These are phyloP conservation scores for Rugonectria rugulosa DNA, from an alignment of 2,329 filamentous ascomycete species.

Conservation along the genomic window DNA sequence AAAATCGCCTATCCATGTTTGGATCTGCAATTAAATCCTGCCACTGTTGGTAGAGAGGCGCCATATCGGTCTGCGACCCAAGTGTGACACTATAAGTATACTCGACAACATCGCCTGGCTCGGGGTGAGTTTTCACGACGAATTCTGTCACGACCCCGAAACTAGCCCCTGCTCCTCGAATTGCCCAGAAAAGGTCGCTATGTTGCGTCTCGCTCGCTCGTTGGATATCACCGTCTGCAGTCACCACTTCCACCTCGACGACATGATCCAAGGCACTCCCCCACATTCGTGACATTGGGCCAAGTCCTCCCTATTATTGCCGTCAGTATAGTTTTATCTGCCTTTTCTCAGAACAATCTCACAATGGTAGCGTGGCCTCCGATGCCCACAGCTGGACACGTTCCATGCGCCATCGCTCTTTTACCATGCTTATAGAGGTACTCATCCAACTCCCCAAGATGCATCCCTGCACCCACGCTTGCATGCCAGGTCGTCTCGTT, in stretches of 20 bases:
- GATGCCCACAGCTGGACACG: conserved; percentile 65
- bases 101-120: conserved; percentile 63
- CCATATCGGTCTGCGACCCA: conserved; percentile 55
- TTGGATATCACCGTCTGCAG: conserved; percentile 60
- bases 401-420: conserved; percentile 66
- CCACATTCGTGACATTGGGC: conserved; percentile 67
- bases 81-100: conserved; percentile 65
- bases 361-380: conserved; percentile 67
- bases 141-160: conserved; percentile 67
- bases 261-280: conserved; percentile 64
- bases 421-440: conserved; percentile 58
- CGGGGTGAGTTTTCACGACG: conserved; percentile 61
- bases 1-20: conserved; percentile 64
- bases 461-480: conserved; percentile 61
- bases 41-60: conserved; percentile 63
- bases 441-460: conserved; percentile 60
- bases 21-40: conserved; percentile 63
- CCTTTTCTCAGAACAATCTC: conserved; percentile 24
- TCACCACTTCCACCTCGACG: conserved; percentile 56
- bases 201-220: conserved; percentile 57
- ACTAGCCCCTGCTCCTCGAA: conserved; percentile 63
- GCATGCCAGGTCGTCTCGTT: conserved; percentile 60
- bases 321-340: conserved; percentile 4
- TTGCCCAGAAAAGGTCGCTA: conserved; percentile 62
- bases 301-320: conserved; percentile 58